A percentile compares a stretch with the other conserved stretches of the same genome.
Evolutionary conservation across 768 basidiomycete genomes (phyloP).

Genomic region (Mycena pura): DNA sequence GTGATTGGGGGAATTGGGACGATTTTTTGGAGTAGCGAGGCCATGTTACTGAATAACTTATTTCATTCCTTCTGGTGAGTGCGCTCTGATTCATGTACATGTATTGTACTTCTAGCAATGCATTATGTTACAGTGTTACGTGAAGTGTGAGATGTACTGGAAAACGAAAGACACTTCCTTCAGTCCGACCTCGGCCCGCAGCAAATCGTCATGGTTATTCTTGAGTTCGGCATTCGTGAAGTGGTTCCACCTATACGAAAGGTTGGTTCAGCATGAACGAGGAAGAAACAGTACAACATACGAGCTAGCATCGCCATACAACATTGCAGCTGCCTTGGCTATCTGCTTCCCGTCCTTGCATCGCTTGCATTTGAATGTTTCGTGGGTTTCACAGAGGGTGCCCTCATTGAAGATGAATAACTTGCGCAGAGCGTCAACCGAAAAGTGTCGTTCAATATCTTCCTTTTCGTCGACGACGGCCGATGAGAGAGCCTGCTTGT

Average conservation of each 20-base stretch:
- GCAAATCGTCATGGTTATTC: slow-evolving; percentile 93
- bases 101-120: not conserved
- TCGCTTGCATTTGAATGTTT: slow-evolving; percentile 96
- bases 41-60: slow-evolving; percentile 15
- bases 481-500: slow-evolving; percentile 94
- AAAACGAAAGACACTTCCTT: slow-evolving; percentile 94
- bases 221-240: slow-evolving; percentile 88
- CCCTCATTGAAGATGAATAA: slow-evolving; percentile 90
- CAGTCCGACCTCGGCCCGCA: slow-evolving; percentile 86
- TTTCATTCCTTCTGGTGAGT: not conserved
- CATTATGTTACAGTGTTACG: slow-evolving; percentile 12
- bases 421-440: slow-evolving; percentile 84
- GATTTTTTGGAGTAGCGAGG: slow-evolving; percentile 63
- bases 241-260: slow-evolving; percentile 87
- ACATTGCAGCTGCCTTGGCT: slow-evolving; percentile 80
- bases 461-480: slow-evolving; percentile 99
- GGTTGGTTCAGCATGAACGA: not conserved
- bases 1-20: slow-evolving; percentile 80
- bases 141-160: slow-evolving; percentile 90
- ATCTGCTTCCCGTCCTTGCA: slow-evolving; percentile 87
- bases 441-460: slow-evolving; percentile 95
- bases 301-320: slow-evolving; percentile 99
- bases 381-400: slow-evolving; percentile 93
- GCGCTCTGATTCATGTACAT: slow-evolving; percentile 11
- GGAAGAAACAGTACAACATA: slow-evolving; percentile 50